Conservation (phyloP, 306 rosid genomes). For the Lagenaria siceraria region DNA sequence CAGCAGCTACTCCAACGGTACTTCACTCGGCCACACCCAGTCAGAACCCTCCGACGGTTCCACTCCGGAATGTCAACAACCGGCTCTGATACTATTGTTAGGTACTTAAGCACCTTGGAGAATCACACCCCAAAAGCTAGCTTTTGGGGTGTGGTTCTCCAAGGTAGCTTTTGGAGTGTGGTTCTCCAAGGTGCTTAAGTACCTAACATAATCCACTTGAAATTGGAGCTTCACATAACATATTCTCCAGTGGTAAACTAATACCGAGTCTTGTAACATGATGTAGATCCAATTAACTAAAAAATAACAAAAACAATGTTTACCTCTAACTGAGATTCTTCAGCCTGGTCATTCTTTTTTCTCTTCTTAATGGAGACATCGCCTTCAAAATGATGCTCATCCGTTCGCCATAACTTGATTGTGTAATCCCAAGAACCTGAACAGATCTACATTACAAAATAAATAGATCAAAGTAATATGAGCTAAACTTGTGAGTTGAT, state of each 20-base stretch:
- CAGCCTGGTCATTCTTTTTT: constrained; percentile 34
- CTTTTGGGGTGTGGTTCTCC: no score
- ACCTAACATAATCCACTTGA: not conserved
- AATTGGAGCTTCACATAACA: not conserved
- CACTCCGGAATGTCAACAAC: no score
- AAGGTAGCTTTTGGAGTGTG: no score
- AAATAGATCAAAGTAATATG: not conserved
- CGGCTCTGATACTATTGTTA: no score
- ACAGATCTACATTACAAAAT: constrained; percentile 45
- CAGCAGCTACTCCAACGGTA: no score
- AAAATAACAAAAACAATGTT: not conserved
- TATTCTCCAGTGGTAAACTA: not conserved
- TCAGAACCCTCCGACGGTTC: no score
- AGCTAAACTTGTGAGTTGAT: constrained; percentile 1
- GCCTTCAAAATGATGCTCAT: constrained; percentile 39
- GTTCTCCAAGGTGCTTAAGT: no score
- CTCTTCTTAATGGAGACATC: constrained; percentile 69
- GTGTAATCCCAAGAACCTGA: constrained; percentile 94
- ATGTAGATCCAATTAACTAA: not conserved
- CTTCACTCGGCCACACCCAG: no score
- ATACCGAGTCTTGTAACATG: not conserved
- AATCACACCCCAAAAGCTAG: no score
- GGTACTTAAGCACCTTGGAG: no score
- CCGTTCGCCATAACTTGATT: constrained; percentile 68
- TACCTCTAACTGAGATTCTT: constrained; percentile 78